Evolutionary conservation across 148 eudicot species (phyloP).

Genomic region (Amaranthus hypochondriacus): DNA sequence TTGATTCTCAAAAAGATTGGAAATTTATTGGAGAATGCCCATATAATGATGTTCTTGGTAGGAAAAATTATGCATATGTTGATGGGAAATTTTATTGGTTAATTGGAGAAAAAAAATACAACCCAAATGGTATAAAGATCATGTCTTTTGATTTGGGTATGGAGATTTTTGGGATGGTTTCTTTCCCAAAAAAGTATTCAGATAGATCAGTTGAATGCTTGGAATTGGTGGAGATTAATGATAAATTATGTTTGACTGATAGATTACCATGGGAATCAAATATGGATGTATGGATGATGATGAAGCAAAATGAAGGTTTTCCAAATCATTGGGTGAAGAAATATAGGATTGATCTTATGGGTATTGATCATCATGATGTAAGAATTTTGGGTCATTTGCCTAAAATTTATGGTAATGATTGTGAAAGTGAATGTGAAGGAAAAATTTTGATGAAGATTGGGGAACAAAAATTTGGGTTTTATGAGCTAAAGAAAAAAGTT

Average conservation of each 20-base stretch:
- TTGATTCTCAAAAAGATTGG: conserved; percentile 18
- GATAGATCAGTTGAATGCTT: conserved; percentile 38
- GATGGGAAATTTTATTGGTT: conserved; percentile 34
- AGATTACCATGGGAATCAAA: conserved; percentile 36
- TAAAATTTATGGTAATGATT: not conserved
- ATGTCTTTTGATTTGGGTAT: conserved; percentile 30
- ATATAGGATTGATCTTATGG: conserved; percentile 29
- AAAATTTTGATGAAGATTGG: conserved; percentile 38
- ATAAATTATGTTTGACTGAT: conserved; percentile 32
- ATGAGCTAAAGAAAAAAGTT: conserved; percentile 20
- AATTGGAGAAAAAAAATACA: conserved; percentile 27
- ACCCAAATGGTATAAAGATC: conserved; percentile 32
- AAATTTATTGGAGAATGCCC: conserved; percentile 32
- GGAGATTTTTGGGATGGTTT: conserved; percentile 30
- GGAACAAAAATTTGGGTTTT: conserved; percentile 19
- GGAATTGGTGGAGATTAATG: conserved; percentile 32
- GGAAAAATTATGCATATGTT: conserved; percentile 28
- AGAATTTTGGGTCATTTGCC: conserved; percentile 33
- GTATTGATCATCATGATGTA: conserved; percentile 34
- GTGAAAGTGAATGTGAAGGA: conserved; percentile 27
- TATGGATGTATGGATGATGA: conserved; percentile 40
- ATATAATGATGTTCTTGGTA: conserved; percentile 24
- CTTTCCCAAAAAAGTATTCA: conserved; percentile 29
- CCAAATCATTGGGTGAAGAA: conserved; percentile 28
- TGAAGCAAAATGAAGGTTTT: conserved; percentile 20